These are phyloP conservation scores for Auxenochlorella protothecoides DNA, from an alignment of 139 green algal species.

Conservation along the genomic window DNA sequence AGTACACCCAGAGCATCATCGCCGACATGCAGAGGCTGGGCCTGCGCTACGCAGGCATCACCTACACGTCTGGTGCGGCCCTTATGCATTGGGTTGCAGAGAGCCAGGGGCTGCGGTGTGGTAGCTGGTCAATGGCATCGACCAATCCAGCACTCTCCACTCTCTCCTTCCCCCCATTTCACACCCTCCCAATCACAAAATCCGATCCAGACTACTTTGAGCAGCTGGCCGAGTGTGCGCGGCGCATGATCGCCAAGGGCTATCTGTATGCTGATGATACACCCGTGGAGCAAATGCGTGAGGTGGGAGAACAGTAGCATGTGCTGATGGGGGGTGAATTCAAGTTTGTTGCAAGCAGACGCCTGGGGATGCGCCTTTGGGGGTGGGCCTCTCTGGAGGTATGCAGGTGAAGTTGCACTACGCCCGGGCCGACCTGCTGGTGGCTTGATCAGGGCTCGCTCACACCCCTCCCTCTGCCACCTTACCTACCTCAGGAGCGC, in stretches of 20 bases:
- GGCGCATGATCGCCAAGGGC: conserved; percentile 79
- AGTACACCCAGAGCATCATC: conserved; percentile 96
- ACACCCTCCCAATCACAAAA: not conserved
- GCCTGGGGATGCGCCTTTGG: too few species aligned
- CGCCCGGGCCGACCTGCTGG: too few species aligned
- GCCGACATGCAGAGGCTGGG: conserved; percentile 76
- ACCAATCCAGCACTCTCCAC: not conserved
- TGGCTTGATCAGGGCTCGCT: too few species aligned
- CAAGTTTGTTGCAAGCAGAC: too few species aligned
- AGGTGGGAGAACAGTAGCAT: conserved; percentile 7
- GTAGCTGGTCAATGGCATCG: too few species aligned
- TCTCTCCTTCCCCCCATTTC: not conserved
- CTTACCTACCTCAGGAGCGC: conserved; percentile 41
- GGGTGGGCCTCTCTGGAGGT: not conserved
- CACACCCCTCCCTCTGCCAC: too few species aligned
- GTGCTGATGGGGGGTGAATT: too few species aligned
- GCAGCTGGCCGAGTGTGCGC: conserved; percentile 54
- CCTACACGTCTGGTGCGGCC: conserved; percentile 64
- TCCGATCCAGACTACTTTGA: conserved; percentile 68
- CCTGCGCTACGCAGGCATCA: conserved; percentile 60
- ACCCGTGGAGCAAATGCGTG: conserved; percentile 78
- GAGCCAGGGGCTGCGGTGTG: too few species aligned
- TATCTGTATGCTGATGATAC: conserved; percentile 94
- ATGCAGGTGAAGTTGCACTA: conserved; percentile 2
- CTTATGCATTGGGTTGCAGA: too few species aligned